Evolutionary conservation across 441 rosid species (phyloP).

Genomic region (Macaranga tanarius): DNA sequence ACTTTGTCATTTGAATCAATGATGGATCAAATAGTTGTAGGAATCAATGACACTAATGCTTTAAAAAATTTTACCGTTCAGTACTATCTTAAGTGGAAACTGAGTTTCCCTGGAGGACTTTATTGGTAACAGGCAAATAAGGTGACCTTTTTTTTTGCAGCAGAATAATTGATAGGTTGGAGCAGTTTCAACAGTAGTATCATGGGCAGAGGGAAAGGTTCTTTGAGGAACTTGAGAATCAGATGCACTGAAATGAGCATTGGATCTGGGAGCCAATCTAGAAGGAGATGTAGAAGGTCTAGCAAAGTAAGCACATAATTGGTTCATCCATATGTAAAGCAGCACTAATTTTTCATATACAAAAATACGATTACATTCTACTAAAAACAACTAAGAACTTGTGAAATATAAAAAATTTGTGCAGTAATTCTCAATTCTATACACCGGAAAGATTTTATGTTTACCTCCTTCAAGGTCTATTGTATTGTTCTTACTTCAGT

Average conservation of each 20-base stretch:
- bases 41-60: constrained; percentile 11
- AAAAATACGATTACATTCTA: neutral
- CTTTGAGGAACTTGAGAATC: constrained; percentile 45
- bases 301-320: too few relatives aligned
- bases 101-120: constrained; percentile 44
- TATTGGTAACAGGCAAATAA: constrained; percentile 41
- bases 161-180: constrained; percentile 33
- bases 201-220: constrained; percentile 29
- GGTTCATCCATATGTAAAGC: too few relatives aligned
- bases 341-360: too few relatives aligned
- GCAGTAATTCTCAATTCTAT: too few relatives aligned
- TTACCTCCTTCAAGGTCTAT: too few relatives aligned
- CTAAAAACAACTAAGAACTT: too few relatives aligned
- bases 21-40: neutral
- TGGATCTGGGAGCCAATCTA: constrained; percentile 40
- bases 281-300: constrained; percentile 38
- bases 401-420: too few relatives aligned
- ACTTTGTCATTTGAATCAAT: constrained; percentile 20
- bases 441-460: too few relatives aligned
- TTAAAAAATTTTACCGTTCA: constrained; percentile 60
- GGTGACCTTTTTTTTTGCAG: constrained; percentile 74
- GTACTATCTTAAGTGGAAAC: constrained; percentile 41
- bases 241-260: constrained; percentile 33
- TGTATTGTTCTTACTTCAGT: too few relatives aligned
- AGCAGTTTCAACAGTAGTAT: constrained; percentile 31